A percentile compares a stretch with the other conserved stretches of the same genome.
Conservation (phyloP, 2,329 filamentous ascomycete species). For the Fusarium subtropicale region DNA sequence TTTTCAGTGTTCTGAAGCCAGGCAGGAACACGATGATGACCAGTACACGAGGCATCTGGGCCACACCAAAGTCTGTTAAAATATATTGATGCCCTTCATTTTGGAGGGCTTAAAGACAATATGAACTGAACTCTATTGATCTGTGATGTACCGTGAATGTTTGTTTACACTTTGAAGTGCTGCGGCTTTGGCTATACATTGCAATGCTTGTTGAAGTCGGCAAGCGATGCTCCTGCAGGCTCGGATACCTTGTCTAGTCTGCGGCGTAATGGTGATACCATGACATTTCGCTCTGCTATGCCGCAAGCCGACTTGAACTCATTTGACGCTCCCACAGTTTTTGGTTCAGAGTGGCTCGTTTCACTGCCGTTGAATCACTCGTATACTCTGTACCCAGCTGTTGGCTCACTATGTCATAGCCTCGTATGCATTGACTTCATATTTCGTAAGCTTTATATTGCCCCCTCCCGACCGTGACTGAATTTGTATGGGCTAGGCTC, state of each 20-base stretch:
- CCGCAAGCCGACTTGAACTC: background rate
- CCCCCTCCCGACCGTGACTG: background rate
- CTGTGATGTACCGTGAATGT: background rate
- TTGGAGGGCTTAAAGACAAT: slow-evolving; percentile 26
- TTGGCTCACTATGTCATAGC: background rate
- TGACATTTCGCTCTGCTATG: background rate
- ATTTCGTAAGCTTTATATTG: slow-evolving; percentile 12
- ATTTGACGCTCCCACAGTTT: slow-evolving; percentile 11
- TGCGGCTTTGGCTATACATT: background rate
- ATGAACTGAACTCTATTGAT: background rate
- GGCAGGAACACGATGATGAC: slow-evolving; percentile 19
- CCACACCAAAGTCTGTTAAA: slow-evolving; percentile 24
- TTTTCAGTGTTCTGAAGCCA: slow-evolving; percentile 20
- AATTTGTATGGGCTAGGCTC: slow-evolving; percentile 9
- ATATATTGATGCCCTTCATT: slow-evolving; percentile 19
- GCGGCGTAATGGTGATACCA: slow-evolving; percentile 5
- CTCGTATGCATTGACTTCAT: slow-evolving; percentile 12
- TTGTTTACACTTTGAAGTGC: background rate
- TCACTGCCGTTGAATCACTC: slow-evolving; percentile 13
- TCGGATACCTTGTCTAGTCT: slow-evolving; percentile 9
- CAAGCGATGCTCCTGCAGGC: background rate
- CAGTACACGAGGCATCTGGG: slow-evolving; percentile 23
- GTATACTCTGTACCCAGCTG: background rate
- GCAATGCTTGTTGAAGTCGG: background rate
- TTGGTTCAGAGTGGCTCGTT: slow-evolving; percentile 8